These are phyloP conservation scores for Strombidium stylifer DNA, from an alignment of 73 alveolate species.

Conservation along the genomic window DNA sequence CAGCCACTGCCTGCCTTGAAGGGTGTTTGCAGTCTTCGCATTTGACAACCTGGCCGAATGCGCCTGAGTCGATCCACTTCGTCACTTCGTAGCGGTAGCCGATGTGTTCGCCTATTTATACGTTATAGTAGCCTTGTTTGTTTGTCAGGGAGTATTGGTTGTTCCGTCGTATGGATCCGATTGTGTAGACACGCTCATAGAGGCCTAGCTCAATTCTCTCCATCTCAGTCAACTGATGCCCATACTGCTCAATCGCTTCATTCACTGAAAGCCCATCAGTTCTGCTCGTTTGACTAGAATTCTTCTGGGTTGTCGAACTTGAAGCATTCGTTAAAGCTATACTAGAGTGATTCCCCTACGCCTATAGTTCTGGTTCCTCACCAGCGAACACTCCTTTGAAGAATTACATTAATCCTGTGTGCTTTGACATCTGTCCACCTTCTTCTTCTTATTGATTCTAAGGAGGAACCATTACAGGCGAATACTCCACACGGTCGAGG, in stretches of 20 bases:
- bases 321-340: no score
- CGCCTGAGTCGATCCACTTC: constrained; percentile 45
- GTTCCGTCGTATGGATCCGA: constrained; percentile 20
- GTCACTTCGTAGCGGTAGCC: constrained; percentile 43
- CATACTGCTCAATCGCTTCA: constrained; percentile 10
- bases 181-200: constrained; percentile 21
- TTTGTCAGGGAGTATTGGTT: constrained; percentile 2
- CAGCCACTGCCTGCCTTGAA: constrained; percentile 18
- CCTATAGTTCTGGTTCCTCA: no score
- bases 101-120: constrained; percentile 39
- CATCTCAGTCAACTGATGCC: constrained; percentile 21
- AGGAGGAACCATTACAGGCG: no score
- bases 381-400: no score
- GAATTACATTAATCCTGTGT: no score
- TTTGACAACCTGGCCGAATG: constrained; percentile 61
- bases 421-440: no score
- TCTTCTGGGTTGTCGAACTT: no score
- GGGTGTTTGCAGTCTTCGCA: constrained; percentile 15
- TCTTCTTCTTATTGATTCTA: no score
- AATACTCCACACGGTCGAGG: no score
- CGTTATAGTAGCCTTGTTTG: constrained; percentile 52
- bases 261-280: no score
- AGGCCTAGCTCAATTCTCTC: constrained; percentile 30
- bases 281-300: no score
- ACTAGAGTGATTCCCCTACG: no score